These are phyloP conservation scores for Blastocystis hominis DNA, from an alignment of 352 stramenopile species.

Conservation along the genomic window DNA sequence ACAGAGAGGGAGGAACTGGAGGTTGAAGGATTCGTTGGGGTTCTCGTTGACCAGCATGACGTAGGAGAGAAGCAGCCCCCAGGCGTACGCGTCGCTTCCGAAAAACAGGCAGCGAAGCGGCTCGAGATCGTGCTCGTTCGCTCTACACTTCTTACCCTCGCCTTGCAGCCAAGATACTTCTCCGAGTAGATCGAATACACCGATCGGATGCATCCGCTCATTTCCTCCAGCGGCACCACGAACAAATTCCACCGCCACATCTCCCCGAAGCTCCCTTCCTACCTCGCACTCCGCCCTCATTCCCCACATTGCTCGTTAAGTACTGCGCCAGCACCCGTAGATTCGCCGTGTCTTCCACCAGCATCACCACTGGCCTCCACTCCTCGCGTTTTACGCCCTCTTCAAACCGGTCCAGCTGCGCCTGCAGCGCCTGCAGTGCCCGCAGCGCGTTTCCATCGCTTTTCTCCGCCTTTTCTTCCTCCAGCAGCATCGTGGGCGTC, in stretches of 20 bases:
- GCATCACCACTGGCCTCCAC: neutral
- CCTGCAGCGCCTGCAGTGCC: neutral
- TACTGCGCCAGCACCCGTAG: neutral
- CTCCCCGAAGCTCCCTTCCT: neutral
- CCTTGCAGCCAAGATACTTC: neutral
- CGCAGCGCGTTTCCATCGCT: neutral
- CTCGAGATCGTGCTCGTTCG: conserved; percentile 10
- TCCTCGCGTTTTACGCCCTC: neutral
- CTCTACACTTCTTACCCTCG: neutral
- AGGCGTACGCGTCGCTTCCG: conserved; percentile 16
- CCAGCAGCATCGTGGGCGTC: neutral
- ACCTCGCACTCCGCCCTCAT: neutral
- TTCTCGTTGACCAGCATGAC: neutral
- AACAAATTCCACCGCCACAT: neutral
- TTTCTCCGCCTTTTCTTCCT: neutral
- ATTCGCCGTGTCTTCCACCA: neutral
- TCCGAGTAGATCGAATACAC: conserved; percentile 25
- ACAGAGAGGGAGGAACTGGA: conserved; percentile 40
- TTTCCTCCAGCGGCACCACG: neutral
- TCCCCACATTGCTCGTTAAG: neutral
- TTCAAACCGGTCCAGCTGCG: neutral
- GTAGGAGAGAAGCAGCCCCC: neutral
- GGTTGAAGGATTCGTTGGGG: neutral
- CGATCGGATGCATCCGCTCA: neutral
- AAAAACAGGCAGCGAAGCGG: conserved; percentile 15